Evolutionary conservation across 2,329 filamentous ascomycete species (phyloP).

Genomic region (Alternaria metachromatica): DNA sequence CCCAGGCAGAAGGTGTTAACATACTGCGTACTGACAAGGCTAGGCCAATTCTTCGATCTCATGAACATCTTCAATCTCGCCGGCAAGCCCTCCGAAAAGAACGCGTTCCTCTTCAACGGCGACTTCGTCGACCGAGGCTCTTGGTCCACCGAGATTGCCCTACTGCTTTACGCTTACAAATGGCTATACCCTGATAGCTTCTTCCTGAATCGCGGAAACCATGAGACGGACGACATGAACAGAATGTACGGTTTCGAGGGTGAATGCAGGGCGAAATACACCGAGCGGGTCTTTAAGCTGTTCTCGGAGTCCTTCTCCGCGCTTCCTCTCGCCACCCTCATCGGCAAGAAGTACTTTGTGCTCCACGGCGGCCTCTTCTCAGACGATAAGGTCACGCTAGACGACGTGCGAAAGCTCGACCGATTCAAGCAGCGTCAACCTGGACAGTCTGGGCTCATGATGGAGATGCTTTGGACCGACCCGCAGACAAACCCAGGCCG

Average conservation of each 20-base stretch:
- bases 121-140: conserved; percentile 98
- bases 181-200: conserved; percentile 87
- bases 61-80: conserved; percentile 95
- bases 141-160: conserved; percentile 96
- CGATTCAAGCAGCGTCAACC: conserved; percentile 90
- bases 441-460: conserved; percentile 94
- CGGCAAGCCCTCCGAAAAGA: conserved; percentile 81
- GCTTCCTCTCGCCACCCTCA: conserved; percentile 86
- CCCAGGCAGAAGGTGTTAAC: background rate
- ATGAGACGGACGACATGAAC: conserved; percentile 99
- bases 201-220: conserved; percentile 97
- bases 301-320: conserved; percentile 99
- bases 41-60: conserved; percentile 95
- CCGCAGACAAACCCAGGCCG: conserved; percentile 85
- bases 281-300: conserved; percentile 91
- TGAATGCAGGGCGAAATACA: conserved; percentile 98
- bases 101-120: conserved; percentile 97
- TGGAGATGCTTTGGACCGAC: conserved; percentile 99
- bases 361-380: conserved; percentile 96
- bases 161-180: conserved; percentile 95
- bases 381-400: conserved; percentile 87
- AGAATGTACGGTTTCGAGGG: conserved; percentile 97
- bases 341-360: conserved; percentile 89
- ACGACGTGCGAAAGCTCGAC: conserved; percentile 93
- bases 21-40: conserved; percentile 19